These are phyloP conservation scores for Abrus precatorius DNA, from an alignment of 306 rosid species.

Conservation along the genomic window DNA sequence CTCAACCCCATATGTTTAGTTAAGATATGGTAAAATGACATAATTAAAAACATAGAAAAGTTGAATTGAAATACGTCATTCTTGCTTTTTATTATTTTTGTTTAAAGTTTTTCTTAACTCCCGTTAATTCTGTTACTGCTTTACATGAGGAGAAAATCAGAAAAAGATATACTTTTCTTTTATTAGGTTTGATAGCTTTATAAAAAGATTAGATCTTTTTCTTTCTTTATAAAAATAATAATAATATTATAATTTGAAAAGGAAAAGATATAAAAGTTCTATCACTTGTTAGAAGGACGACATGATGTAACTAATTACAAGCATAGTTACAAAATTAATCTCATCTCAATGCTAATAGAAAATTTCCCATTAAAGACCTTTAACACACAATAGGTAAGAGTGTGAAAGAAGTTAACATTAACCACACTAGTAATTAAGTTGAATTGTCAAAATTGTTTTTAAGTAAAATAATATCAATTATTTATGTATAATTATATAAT, in stretches of 20 bases:
- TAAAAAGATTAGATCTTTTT: slow-evolving; percentile 24
- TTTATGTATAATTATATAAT: too few relatives aligned
- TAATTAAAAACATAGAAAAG: background rate
- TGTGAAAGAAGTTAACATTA: background rate
- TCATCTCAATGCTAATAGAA: background rate
- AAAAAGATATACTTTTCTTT: slow-evolving; percentile 24
- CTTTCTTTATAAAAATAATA: background rate
- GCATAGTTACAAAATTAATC: background rate
- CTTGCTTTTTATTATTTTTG: background rate
- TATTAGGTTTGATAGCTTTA: slow-evolving; percentile 6
- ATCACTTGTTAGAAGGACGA: background rate
- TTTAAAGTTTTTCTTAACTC: slow-evolving; percentile 3
- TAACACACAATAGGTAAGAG: too few relatives aligned
- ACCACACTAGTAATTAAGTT: background rate
- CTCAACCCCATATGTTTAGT: slow-evolving; percentile 25
- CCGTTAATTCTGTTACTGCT: slow-evolving; percentile 35
- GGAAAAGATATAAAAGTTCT: slow-evolving; percentile 4
- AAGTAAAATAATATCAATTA: too few relatives aligned
- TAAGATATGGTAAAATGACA: slow-evolving; percentile 41
- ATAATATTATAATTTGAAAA: slow-evolving; percentile 3
- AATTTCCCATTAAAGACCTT: background rate
- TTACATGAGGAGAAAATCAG: background rate
- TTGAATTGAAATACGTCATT: background rate
- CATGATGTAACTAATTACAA: background rate
- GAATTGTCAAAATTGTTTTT: too few relatives aligned